Base-by-base conservation (phyloP, 768 basidiomycete species). In the Termitomyces sp. region DNA sequence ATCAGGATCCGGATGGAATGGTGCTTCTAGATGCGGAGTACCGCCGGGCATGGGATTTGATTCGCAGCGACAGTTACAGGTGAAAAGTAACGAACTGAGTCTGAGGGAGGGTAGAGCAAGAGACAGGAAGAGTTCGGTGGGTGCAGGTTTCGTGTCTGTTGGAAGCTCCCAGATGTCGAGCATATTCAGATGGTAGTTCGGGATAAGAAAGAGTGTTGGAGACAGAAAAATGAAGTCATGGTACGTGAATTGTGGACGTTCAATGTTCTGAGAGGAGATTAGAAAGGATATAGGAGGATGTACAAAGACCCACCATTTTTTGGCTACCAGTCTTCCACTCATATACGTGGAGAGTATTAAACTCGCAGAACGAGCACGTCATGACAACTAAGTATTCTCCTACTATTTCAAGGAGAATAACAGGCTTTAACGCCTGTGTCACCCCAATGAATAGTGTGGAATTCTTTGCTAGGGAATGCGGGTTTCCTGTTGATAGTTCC, bases 391-490 rank as follows among this genome's bases (percentile, higher is more conserved):
- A 49, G 37, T n/a, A n/a, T n/a, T n/a, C n/a, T n/a, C n/a, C n/a
- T n/a, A n/a, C n/a, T n/a, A n/a, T n/a, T n/a, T n/a, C n/a, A n/a
- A n/a, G n/a, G n/a, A n/a, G n/a, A n/a, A n/a, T n/a, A n/a, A n/a
- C n/a, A n/a, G n/a, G n/a, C 62, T 24, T 32, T n/a, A 20, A 12
- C 36, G n/a, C 24, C 59, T 57, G 67, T 0, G 32, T 63, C 3
- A 57, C 67, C n/a, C 60, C 52, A 7, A 79, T 69, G 20, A 65
- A 59, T 18, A 79, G 65, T 5, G 60, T 48, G 10, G 59, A 56
- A 14, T 14, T 49, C 18, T 53, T 13, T 1, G 60, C 60, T 22
- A 27, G 40, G 2, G 60, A 56, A 49, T 61, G 60, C 0, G 59
- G 59, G 3, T 34, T 51, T 27, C 54, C 45, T 2, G 54, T 44